phyloP scores from a whole-genome alignment of 768 basidiomycete species.

The Amanita rubescens region DNA sequence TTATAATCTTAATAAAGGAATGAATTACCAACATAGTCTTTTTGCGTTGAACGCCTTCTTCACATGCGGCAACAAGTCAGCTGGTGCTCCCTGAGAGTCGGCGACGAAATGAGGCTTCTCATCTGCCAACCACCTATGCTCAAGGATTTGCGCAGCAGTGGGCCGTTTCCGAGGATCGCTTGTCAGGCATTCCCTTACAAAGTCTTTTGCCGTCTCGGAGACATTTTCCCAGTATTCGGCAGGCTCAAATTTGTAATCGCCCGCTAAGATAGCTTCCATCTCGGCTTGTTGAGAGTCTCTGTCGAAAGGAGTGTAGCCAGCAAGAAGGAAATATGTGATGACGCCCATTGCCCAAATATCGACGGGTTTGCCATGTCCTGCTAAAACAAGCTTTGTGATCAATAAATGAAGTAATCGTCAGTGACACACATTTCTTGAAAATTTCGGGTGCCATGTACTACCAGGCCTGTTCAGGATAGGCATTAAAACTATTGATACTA shows the following conservation, averaged over 20 bases:
- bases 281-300: conserved; percentile 82
- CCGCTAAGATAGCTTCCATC: conserved; percentile 92
- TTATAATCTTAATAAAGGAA: background rate
- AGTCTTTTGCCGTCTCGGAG: conserved; percentile 74
- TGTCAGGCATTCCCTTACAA: conserved; percentile 78
- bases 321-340: conserved; percentile 92
- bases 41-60: conserved; percentile 87
- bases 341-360: conserved; percentile 99
- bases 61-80: conserved; percentile 82
- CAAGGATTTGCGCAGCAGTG: conserved; percentile 64
- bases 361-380: conserved; percentile 91
- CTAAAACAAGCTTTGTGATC: conserved; percentile 26
- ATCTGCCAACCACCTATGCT: conserved; percentile 78
- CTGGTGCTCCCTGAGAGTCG: conserved; percentile 53
- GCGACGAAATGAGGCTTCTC: conserved; percentile 64
- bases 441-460: conserved; percentile 97
- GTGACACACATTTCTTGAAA: conserved; percentile 72
- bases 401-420: background rate
- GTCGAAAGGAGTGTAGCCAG: conserved; percentile 95
- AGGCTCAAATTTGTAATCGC: conserved; percentile 81
- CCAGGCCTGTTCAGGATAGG: conserved; percentile 7
- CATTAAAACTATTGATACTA: conserved; percentile 6
- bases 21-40: conserved; percentile 59
- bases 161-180: conserved; percentile 76
- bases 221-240: conserved; percentile 85